These are phyloP conservation scores for Penicillium macrosclerotiorum DNA, from an alignment of 495 filamentous ascomycete species.

Conservation along the genomic window DNA sequence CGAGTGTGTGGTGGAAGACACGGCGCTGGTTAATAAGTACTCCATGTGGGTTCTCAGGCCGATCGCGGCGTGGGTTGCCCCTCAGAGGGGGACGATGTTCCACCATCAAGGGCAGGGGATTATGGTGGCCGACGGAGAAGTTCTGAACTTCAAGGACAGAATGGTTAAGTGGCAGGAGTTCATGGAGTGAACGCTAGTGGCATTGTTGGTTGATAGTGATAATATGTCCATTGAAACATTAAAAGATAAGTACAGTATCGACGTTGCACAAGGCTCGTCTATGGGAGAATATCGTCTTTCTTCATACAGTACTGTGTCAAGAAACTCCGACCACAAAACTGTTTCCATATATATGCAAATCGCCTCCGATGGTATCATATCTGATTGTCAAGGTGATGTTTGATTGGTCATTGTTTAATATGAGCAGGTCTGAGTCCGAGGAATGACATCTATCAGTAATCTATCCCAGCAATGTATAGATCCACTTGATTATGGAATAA, in stretches of 20 bases:
- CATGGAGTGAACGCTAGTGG: constrained; percentile 22
- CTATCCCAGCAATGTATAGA: background rate
- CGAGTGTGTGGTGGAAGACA: constrained; percentile 36
- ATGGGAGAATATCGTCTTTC: no score
- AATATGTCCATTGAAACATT: background rate
- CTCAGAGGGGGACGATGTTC: constrained; percentile 34
- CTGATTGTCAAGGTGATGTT: no score
- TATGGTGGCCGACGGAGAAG: constrained; percentile 35
- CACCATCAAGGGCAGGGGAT: constrained; percentile 38
- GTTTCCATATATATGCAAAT: background rate
- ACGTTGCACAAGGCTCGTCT: no score
- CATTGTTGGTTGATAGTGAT: background rate
- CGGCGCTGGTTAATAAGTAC: constrained; percentile 35
- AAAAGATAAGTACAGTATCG: no score
- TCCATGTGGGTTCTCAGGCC: constrained; percentile 35
- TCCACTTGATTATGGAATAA: background rate
- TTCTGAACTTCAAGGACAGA: constrained; percentile 30
- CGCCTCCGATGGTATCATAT: no score
- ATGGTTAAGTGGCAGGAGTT: constrained; percentile 40
- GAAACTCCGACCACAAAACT: background rate
- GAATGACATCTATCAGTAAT: background rate
- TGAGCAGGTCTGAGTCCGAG: background rate
- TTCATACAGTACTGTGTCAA: no score
- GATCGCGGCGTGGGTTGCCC: constrained; percentile 32
- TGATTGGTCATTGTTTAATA: background rate